Evolutionary conservation across 1,284 basidiomycete species (phyloP).

Genomic region (Puccinia coronata): DNA sequence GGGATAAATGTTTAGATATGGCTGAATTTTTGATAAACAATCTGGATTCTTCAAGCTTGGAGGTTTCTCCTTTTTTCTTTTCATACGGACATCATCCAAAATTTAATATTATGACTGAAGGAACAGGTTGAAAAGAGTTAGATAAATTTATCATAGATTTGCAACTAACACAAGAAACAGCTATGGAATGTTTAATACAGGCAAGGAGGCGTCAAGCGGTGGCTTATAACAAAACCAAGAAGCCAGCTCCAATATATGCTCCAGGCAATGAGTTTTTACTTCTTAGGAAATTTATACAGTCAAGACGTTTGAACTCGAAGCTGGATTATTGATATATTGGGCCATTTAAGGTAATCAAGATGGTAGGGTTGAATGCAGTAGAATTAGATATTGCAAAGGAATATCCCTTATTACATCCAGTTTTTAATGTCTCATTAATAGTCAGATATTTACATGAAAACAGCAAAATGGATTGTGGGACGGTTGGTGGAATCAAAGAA

Average conservation of each 20-base stretch:
- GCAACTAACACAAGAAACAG: background rate
- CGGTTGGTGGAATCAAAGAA: too few species aligned
- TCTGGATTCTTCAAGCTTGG: background rate
- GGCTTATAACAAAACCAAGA: background rate
- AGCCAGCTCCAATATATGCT: background rate
- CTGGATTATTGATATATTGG: too few species aligned
- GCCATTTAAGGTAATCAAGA: too few species aligned
- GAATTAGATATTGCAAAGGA: too few species aligned
- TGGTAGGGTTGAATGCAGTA: too few species aligned
- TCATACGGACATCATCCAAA: background rate
- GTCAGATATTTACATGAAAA: too few species aligned
- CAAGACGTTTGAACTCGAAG: too few species aligned
- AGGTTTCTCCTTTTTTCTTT: slow-evolving; percentile 1
- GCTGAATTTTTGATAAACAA: background rate
- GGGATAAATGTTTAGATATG: background rate
- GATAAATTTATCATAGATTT: background rate
- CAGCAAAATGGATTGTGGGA: too few species aligned
- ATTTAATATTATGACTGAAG: background rate
- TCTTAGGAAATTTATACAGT: too few species aligned
- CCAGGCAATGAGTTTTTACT: too few species aligned
- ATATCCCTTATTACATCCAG: too few species aligned
- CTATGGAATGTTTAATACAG: background rate
- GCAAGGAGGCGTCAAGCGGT: background rate
- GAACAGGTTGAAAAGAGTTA: background rate
- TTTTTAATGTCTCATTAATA: too few species aligned